These are phyloP conservation scores for Rutidosis leptorrhynchoides DNA, from an alignment of 129 eudicot genomes.

Conservation along the genomic window DNA sequence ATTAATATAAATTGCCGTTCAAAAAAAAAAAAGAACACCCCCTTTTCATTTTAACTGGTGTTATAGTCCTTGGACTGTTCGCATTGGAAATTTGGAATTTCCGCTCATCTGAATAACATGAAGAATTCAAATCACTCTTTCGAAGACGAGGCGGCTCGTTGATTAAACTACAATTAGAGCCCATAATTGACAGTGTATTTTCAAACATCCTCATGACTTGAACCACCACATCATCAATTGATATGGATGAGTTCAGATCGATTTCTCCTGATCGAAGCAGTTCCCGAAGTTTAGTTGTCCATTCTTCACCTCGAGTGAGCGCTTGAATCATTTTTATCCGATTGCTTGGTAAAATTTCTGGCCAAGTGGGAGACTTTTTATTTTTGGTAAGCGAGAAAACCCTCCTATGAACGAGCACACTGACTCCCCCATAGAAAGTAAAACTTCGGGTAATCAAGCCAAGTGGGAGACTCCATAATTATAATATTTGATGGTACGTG, in stretches of 20 bases:
- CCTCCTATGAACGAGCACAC: too few relatives aligned
- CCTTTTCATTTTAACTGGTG: constrained; percentile 6
- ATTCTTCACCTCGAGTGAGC: constrained; percentile 38
- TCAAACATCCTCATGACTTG: constrained; percentile 36
- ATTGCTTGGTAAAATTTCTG: constrained; percentile 22
- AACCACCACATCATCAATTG: constrained; percentile 22
- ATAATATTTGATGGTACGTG: background rate
- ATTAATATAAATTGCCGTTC: too few relatives aligned
- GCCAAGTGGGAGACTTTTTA: constrained; percentile 15
- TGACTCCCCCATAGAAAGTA: too few relatives aligned
- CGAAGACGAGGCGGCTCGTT: constrained; percentile 28
- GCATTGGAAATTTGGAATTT: background rate
- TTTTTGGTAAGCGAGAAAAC: too few relatives aligned
- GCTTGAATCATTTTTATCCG: constrained; percentile 26
- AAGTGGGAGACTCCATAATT: constrained; percentile 30
- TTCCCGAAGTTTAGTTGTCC: constrained; percentile 30
- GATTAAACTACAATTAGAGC: constrained; percentile 4
- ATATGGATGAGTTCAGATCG: background rate
- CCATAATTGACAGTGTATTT: constrained; percentile 28
- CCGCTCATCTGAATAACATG: background rate
- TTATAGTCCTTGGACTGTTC: background rate
- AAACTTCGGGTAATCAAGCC: too few relatives aligned
- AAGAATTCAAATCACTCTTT: background rate
- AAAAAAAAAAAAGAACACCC: too few relatives aligned
- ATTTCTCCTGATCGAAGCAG: background rate